Conservation (phyloP, 2,329 filamentous ascomycete genomes). For the Colletotrichum musicola region DNA sequence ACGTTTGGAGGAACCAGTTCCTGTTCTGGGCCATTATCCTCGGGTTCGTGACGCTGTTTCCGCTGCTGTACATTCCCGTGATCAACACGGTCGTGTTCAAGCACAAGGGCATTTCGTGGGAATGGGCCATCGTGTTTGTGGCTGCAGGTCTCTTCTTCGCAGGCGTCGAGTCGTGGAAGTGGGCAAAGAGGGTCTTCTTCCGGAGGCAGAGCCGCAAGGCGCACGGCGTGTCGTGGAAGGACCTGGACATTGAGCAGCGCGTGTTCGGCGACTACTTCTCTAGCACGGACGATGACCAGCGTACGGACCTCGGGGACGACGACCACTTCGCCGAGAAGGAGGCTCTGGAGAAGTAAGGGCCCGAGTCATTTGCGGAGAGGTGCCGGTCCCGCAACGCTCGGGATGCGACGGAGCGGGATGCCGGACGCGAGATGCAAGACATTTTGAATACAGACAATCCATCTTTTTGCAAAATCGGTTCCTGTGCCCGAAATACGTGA, state of each 20-base stretch:
- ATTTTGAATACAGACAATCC: too few species aligned
- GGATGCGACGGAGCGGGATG: too few species aligned
- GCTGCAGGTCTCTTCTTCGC: slow-evolving; percentile 60
- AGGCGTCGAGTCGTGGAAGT: slow-evolving; percentile 65
- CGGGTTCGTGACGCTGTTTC: slow-evolving; percentile 51
- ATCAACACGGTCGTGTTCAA: slow-evolving; percentile 64
- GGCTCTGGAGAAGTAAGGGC: slow-evolving; percentile 3
- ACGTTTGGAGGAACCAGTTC: slow-evolving; percentile 64
- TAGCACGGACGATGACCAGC: background rate
- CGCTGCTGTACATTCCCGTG: slow-evolving; percentile 61
- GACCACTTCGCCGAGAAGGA: background rate
- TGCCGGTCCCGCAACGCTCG: too few species aligned
- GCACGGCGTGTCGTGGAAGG: slow-evolving; percentile 22
- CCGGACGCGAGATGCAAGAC: too few species aligned
- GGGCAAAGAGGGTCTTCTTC: slow-evolving; percentile 54
- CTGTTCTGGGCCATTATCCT: slow-evolving; percentile 63
- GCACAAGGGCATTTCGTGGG: slow-evolving; percentile 54
- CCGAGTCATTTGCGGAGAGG: too few species aligned
- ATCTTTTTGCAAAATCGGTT: too few species aligned
- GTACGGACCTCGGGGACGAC: background rate
- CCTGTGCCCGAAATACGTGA: too few species aligned
- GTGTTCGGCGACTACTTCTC: slow-evolving; percentile 21
- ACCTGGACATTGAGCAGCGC: slow-evolving; percentile 33
- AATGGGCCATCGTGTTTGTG: slow-evolving; percentile 65
- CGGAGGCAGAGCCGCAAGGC: slow-evolving; percentile 24